Evolutionary conservation across 176 grass and related monocot genomes (phyloP).

Genomic region (Juncus effusus): DNA sequence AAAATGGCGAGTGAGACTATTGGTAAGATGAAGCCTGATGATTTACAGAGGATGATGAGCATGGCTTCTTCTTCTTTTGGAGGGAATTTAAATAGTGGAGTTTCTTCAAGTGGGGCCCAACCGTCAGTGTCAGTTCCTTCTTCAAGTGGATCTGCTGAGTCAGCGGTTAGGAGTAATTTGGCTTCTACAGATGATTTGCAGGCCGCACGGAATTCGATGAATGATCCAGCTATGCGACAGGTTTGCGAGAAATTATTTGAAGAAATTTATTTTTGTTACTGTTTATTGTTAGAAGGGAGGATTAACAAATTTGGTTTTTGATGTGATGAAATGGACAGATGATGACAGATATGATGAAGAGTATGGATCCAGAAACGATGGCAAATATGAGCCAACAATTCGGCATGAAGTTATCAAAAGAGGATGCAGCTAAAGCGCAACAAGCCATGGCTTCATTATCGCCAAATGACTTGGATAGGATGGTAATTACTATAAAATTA

Average conservation of each 20-base stretch:
- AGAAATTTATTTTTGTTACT: background rate
- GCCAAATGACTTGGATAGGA: slow-evolving; percentile 85
- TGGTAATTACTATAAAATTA: slow-evolving; percentile 41
- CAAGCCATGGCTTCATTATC: slow-evolving; percentile 81
- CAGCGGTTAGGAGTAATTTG: slow-evolving; percentile 37
- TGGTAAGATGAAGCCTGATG: slow-evolving; percentile 80
- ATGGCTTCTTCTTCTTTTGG: slow-evolving; percentile 48
- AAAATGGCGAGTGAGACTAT: slow-evolving; percentile 85
- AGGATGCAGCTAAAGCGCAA: slow-evolving; percentile 86
- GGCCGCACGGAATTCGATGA: slow-evolving; percentile 73
- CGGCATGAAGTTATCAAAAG: slow-evolving; percentile 90
- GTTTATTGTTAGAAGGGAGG: background rate
- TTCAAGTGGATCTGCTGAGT: slow-evolving; percentile 37
- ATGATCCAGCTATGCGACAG: slow-evolving; percentile 93
- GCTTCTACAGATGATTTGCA: slow-evolving; percentile 66
- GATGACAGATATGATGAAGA: slow-evolving; percentile 92
- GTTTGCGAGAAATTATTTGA: slow-evolving; percentile 18
- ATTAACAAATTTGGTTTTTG: slow-evolving; percentile 22
- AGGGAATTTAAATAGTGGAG: slow-evolving; percentile 27
- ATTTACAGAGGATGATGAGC: slow-evolving; percentile 73
- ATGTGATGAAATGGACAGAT: slow-evolving; percentile 48
- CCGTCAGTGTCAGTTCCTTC: slow-evolving; percentile 29
- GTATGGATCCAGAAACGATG: slow-evolving; percentile 97
- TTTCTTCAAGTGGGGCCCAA: slow-evolving; percentile 25
- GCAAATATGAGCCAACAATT: slow-evolving; percentile 86